Percentiles rank a stretch among this genome's conserved stretches.
phyloP scores from a whole-genome alignment of 2,329 filamentous ascomycete species.

The Pseudogymnoascus sp. region DNA sequence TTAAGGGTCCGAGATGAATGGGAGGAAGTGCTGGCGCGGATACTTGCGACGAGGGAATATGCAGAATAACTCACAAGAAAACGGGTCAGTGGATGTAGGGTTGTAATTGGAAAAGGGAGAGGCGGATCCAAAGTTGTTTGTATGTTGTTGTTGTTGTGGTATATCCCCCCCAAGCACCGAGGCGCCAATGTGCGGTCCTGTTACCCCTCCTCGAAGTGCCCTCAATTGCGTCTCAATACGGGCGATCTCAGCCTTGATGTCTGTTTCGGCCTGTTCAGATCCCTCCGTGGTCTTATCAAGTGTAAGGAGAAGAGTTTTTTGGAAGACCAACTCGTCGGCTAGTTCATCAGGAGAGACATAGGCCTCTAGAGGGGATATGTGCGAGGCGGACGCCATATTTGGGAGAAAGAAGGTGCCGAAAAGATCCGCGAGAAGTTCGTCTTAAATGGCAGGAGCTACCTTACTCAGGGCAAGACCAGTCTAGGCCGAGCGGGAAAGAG shows the following conservation, averaged over 20 bases:
- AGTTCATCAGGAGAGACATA: slow-evolving; percentile 11
- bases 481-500: background rate
- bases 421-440: background rate
- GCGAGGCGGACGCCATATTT: slow-evolving; percentile 8
- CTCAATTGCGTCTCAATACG: slow-evolving; percentile 9
- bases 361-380: background rate
- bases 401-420: background rate
- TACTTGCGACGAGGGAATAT: background rate
- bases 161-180: background rate
- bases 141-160: background rate
- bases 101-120: background rate
- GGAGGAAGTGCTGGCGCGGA: background rate
- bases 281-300: slow-evolving; percentile 22
- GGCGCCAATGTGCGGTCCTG: background rate
- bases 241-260: slow-evolving; percentile 19
- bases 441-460: background rate
- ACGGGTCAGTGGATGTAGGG: background rate
- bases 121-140: background rate
- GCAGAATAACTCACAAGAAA: background rate
- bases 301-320: slow-evolving; percentile 34
- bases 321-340: slow-evolving; percentile 10
- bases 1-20: background rate
- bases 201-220: background rate
- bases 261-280: slow-evolving; percentile 17
- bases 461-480: background rate